A percentile compares a stretch with the other conserved stretches of the same genome.
Conservation (phyloP, 768 basidiomycete species). For the Kwoniella europaea region DNA sequence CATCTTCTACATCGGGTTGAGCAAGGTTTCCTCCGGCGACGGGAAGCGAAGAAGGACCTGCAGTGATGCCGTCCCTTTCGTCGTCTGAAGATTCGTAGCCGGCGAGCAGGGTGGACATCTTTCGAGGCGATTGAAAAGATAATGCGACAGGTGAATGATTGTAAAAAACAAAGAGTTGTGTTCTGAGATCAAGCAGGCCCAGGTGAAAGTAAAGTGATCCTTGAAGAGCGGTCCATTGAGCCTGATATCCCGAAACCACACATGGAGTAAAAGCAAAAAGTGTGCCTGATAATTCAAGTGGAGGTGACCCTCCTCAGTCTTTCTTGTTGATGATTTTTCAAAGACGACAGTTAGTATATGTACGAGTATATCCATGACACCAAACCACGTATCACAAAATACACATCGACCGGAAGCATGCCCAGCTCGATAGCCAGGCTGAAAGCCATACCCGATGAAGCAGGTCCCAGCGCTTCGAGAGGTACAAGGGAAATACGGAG, state of each 20-base stretch:
- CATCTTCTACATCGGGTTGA: constrained; percentile 33
- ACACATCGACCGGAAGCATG: not conserved
- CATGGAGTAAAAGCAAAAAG: not conserved
- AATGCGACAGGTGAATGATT: not conserved
- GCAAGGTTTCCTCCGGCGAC: not conserved
- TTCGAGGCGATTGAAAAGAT: constrained; percentile 1
- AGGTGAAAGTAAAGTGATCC: too few species aligned
- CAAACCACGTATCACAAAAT: not conserved
- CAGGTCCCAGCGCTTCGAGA: constrained; percentile 15
- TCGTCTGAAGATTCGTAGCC: constrained; percentile 57
- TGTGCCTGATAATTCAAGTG: constrained; percentile 15
- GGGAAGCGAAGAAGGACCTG: constrained; percentile 14
- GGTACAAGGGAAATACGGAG: constrained; percentile 21
- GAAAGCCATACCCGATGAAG: constrained; percentile 2
- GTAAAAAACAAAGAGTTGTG: not conserved
- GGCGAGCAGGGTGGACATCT: constrained; percentile 44
- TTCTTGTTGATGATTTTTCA: not conserved
- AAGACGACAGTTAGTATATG: not conserved
- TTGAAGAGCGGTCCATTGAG: constrained; percentile 3
- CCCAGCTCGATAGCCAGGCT: not conserved
- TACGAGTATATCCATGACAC: not conserved
- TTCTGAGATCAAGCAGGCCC: not conserved
- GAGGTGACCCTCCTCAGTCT: not conserved
- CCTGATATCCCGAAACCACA: constrained; percentile 12
- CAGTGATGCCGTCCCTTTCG: constrained; percentile 25